Evolutionary conservation across 73 alveolate species (phyloP).

Genomic region (Effrenium voratum): DNA sequence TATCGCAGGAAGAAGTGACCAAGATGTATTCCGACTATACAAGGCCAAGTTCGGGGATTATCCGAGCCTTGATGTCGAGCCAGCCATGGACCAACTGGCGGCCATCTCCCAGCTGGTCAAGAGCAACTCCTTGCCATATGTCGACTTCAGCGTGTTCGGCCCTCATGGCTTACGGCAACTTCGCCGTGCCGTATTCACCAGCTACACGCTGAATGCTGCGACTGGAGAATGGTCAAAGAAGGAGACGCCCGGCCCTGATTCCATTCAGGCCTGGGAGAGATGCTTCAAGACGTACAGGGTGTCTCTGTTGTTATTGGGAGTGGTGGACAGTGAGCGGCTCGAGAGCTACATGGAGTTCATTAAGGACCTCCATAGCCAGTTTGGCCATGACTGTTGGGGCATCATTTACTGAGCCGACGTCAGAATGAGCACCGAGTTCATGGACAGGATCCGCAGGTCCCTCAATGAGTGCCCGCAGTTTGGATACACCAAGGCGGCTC

Average conservation of each 20-base stretch:
- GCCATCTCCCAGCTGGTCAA: neutral
- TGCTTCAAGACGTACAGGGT: neutral
- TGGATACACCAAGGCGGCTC: slow-evolving; percentile 5
- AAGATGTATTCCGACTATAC: neutral
- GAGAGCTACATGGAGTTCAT: neutral
- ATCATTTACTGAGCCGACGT: slow-evolving; percentile 4
- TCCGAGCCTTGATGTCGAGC: slow-evolving; percentile 4
- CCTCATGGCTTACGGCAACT: neutral
- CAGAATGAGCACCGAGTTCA: neutral
- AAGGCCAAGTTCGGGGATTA: slow-evolving; percentile 7
- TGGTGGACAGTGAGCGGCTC: neutral
- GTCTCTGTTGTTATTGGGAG: neutral
- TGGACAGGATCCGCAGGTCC: neutral
- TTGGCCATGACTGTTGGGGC: neutral
- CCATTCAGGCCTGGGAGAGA: neutral
- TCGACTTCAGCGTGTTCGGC: neutral
- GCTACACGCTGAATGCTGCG: neutral
- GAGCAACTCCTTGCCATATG: neutral
- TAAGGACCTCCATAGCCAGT: neutral
- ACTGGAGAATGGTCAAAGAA: slow-evolving; percentile 9
- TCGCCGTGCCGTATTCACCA: neutral
- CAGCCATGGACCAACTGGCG: neutral
- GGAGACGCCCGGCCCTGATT: neutral
- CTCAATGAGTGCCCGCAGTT: neutral
- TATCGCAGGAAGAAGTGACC: neutral